Evolutionary conservation across 495 filamentous ascomycete species (phyloP).

Genomic region (Halenospora varia): DNA sequence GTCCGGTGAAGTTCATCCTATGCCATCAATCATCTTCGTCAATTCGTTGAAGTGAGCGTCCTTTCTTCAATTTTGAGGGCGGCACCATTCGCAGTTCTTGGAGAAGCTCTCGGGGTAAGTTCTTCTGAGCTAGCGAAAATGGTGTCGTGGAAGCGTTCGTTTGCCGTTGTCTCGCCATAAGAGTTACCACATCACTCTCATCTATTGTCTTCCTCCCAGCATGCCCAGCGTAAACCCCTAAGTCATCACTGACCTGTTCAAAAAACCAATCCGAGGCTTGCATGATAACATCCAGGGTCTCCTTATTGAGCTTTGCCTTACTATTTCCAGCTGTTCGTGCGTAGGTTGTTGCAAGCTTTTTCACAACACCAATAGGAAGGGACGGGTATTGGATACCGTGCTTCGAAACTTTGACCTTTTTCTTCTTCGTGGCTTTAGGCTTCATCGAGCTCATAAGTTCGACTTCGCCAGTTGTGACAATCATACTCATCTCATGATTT

Average conservation of each 20-base stretch:
- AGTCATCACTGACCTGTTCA: slow-evolving; percentile 75
- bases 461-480: neutral
- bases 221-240: slow-evolving; percentile 75
- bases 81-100: slow-evolving; percentile 75
- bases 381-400: slow-evolving; percentile 73
- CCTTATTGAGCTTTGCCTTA: slow-evolving; percentile 64
- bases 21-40: slow-evolving; percentile 27
- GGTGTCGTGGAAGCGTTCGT: slow-evolving; percentile 65
- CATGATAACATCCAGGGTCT: slow-evolving; percentile 67
- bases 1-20: neutral
- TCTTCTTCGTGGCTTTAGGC: slow-evolving; percentile 29
- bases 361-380: slow-evolving; percentile 65
- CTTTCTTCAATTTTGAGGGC: slow-evolving; percentile 33
- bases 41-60: slow-evolving; percentile 30
- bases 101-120: slow-evolving; percentile 77
- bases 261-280: slow-evolving; percentile 87
- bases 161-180: slow-evolving; percentile 82
- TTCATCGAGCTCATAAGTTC: slow-evolving; percentile 1
- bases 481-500: slow-evolving; percentile 13
- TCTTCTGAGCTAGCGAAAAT: slow-evolving; percentile 77
- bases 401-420: slow-evolving; percentile 59
- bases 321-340: slow-evolving; percentile 52
- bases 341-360: slow-evolving; percentile 70
- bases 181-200: slow-evolving; percentile 72
- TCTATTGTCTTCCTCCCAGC: slow-evolving; percentile 81